Evolutionary conservation across 1,139 yeast genomes (phyloP).

Genomic region (Suhomyces yuchorum): DNA sequence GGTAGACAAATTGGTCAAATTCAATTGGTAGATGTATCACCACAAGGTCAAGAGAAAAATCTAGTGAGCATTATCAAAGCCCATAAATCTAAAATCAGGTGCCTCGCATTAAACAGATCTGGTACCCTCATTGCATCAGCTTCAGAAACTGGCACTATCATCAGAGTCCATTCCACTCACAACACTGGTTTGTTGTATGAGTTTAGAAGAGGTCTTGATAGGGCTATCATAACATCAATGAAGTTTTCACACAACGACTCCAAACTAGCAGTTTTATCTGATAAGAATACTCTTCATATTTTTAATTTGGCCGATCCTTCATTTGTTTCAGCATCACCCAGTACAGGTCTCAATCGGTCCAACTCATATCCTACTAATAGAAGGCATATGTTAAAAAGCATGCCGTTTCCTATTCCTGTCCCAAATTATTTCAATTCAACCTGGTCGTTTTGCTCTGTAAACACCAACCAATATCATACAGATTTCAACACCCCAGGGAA

Average conservation of each 20-base stretch:
- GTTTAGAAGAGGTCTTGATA: conserved; percentile 85
- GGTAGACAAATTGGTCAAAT: conserved; percentile 71
- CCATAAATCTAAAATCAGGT: conserved; percentile 70
- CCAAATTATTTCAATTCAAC: conserved; percentile 81
- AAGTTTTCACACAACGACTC: conserved; percentile 77
- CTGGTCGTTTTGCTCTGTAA: conserved; percentile 88
- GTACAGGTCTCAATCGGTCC: conserved; percentile 6
- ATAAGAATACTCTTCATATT: conserved; percentile 85
- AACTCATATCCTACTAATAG: conserved; percentile 42
- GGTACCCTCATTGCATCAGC: conserved; percentile 88
- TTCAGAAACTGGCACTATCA: conserved; percentile 82
- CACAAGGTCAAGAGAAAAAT: conserved; percentile 61
- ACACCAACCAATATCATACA: conserved; percentile 51
- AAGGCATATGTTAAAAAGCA: conserved; percentile 64
- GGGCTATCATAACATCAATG: conserved; percentile 80
- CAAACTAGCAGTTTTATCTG: conserved; percentile 81
- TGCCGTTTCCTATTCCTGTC: conserved; percentile 62
- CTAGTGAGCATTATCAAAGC: conserved; percentile 78
- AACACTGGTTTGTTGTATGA: conserved; percentile 76
- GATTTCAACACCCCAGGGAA: conserved; percentile 25
- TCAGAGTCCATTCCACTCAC: conserved; percentile 74
- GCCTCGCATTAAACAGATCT: conserved; percentile 66
- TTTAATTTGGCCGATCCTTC: conserved; percentile 49
- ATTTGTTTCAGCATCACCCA: conserved; percentile 9
- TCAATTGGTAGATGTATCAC: conserved; percentile 71